Conservation (phyloP, 805 yeast species). For the Tetrapisispora taiwanensis region DNA sequence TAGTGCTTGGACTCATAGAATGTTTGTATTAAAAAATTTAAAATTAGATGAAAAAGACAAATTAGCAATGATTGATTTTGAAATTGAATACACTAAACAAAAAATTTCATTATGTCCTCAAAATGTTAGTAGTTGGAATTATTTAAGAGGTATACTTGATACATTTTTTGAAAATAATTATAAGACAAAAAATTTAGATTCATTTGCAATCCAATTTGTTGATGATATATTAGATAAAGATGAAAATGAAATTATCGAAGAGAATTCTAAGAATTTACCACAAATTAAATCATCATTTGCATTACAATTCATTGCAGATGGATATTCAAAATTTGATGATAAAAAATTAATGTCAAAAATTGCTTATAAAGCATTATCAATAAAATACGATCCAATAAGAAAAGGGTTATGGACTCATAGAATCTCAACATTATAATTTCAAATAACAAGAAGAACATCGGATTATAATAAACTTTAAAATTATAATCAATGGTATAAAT, state of each 20-base stretch:
- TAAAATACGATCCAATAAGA: slow-evolving; percentile 52
- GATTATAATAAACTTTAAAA: no score
- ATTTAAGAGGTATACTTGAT: slow-evolving; percentile 50
- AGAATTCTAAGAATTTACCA: slow-evolving; percentile 6
- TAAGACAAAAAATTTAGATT: slow-evolving; percentile 31
- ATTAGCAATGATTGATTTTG: slow-evolving; percentile 27
- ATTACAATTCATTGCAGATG: slow-evolving; percentile 48
- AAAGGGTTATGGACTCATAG: slow-evolving; percentile 49
- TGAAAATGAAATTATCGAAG: background rate
- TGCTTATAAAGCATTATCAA: slow-evolving; percentile 43
- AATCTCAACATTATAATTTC: background rate
- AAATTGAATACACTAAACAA: slow-evolving; percentile 41
- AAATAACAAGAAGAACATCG: no score
- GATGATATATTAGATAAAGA: slow-evolving; percentile 17
- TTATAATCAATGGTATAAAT: no score
- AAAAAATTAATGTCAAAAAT: slow-evolving; percentile 31
- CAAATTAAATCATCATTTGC: slow-evolving; percentile 48
- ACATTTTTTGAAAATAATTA: slow-evolving; percentile 15
- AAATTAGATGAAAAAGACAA: background rate
- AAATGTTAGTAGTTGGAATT: slow-evolving; percentile 82
- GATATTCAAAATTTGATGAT: slow-evolving; percentile 29
- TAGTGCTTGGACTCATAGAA: slow-evolving; percentile 88
- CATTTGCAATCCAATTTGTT: slow-evolving; percentile 38
- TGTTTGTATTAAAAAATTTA: slow-evolving; percentile 38
- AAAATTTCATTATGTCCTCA: slow-evolving; percentile 58